Percentiles rank a stretch among this genome's conserved stretches.
phyloP scores from a whole-genome alignment of 2,329 filamentous ascomycete genomes.

The Coleophoma eucalyptorum region DNA sequence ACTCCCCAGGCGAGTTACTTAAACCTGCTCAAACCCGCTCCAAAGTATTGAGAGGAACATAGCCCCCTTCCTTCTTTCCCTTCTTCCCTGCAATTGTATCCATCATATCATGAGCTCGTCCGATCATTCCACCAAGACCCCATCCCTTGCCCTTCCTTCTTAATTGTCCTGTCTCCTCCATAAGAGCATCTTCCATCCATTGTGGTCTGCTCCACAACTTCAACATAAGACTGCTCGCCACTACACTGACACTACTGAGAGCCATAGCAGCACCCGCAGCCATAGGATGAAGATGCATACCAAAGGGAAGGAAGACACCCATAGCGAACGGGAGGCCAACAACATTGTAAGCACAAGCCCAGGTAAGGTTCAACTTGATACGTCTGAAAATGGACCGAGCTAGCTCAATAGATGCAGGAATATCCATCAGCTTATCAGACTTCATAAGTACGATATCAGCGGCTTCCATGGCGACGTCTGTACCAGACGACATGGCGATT shows the following conservation, averaged over 20 bases:
- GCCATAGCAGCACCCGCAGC: constrained; percentile 95
- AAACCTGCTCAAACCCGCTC: constrained; percentile 12
- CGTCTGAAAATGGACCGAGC: constrained; percentile 81
- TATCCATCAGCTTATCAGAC: constrained; percentile 84
- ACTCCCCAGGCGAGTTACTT: too few relatives aligned
- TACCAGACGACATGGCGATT: constrained; percentile 88
- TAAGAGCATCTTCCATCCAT: constrained; percentile 78
- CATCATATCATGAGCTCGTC: constrained; percentile 37
- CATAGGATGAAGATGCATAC: constrained; percentile 86
- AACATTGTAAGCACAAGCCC: constrained; percentile 91
- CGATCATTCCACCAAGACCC: constrained; percentile 34
- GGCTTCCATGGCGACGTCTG: constrained; percentile 96
- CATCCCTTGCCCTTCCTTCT: constrained; percentile 23
- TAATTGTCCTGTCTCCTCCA: constrained; percentile 51
- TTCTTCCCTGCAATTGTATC: constrained; percentile 30
- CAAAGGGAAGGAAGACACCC: constrained; percentile 90
- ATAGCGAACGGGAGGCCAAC: constrained; percentile 93
- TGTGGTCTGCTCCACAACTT: constrained; percentile 80
- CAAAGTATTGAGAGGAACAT: constrained; percentile 48
- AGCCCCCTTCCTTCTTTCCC: constrained; percentile 47
- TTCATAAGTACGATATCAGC: constrained; percentile 96
- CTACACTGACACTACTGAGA: constrained; percentile 83
- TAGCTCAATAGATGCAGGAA: constrained; percentile 82
- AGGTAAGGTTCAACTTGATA: constrained; percentile 89
- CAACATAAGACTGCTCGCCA: constrained; percentile 76